Evolutionary conservation across 2,329 filamentous ascomycete species (phyloP), one percentile per base, ranked within the genome.

Genomic region (Graphilbum sp.): DNA sequence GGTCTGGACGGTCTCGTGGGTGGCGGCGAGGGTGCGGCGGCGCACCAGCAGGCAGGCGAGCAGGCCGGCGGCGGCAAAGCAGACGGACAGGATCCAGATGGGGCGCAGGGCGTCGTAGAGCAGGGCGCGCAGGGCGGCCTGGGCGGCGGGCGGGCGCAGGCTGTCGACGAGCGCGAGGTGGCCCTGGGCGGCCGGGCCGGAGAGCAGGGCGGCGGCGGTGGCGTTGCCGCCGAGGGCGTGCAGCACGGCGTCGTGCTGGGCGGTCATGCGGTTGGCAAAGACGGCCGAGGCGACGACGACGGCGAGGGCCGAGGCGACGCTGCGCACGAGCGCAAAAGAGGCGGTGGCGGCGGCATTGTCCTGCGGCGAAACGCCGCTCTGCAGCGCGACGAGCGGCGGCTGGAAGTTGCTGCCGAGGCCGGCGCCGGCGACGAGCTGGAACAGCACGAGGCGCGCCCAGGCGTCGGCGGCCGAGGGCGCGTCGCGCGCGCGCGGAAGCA

Each of bases 281-380:
- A 37, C 42, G 23, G 38, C 36, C 11, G 43, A 44, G 38, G 35
- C 46, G 35, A 35, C 24, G 35, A 47, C 45, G 37, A 47, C 39
- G 31, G 32, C 34, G 15, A 46, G 40, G 39, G 44, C 43, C 5
- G 35, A 35, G 25, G 44, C 40, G 24, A 75, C 53, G 45, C 64
- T 66, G 27, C 71, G 62, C 24, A 68, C 50, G 48, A 76, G 75
- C 4, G 60, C 55, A 47, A 74, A 72, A 3, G 69, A 67, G 0
- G 72, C 63, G 0, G 71, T 75, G n/a, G 67, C 72, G 2, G 68
- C 63, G 2, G 71, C 71, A 36, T 74, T 70, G 43, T 79, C 69
- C 13, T 60, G 52, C 2, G 64, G 63, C 11, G 63, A 59, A 18
- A 79, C 67, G 25, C 64, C 65, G 11, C 67, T 63, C 46, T 82